Evolutionary conservation across 208 protist genomes (phyloP), one percentile per base, ranked within the genome.

Genomic region (Endotrypanum monterogeii): DNA sequence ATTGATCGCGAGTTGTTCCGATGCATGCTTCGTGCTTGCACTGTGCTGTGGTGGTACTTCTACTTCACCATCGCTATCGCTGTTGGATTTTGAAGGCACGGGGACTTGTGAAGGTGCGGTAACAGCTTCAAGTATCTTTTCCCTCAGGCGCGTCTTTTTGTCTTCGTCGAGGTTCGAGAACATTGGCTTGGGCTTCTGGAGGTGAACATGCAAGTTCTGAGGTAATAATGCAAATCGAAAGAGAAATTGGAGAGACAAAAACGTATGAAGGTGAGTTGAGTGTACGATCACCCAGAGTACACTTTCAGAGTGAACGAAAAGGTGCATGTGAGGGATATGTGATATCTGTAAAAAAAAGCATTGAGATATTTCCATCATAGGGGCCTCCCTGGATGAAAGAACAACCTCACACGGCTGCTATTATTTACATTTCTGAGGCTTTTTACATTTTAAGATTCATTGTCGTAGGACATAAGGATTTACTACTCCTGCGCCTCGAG

Each of bases 1-100:
- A 62, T 93, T 82, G 35, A 94, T 84, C 7, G 73, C 55, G 32
- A 96, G 77, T n/a, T 85, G 57, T 62, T 87, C 84, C 4, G 76
- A 67, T 12, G 76, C 76, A n/a, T 58, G 32, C 0, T 60, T 76
- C 16, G 62, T 81, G 18, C 71, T 81, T 9, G 58, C 70, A 39
- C 51, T 62, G 32, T 76, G 71, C 28, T 55, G 54, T 12, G 69
- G 76, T 46, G 76, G 76, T 16, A 73, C 28, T 37, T 81, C 32
- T 25, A 61, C 46, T 54, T 76, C 76, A 11, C 32, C 71, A 30
- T 81, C 76, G 28, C 71, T 81, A 66, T 73, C 76, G 48, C 76
- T 81, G 66, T 76, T 76, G 11, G 76, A 76, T n/a, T 54, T 67
- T 9, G 28, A 46, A 6, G 41, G 63, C 1, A 39, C 67, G 44